A percentile compares a stretch with the other conserved stretches of the same genome.
phyloP scores from a whole-genome alignment of 768 basidiomycete species.

The Leccinum rimulosum region DNA sequence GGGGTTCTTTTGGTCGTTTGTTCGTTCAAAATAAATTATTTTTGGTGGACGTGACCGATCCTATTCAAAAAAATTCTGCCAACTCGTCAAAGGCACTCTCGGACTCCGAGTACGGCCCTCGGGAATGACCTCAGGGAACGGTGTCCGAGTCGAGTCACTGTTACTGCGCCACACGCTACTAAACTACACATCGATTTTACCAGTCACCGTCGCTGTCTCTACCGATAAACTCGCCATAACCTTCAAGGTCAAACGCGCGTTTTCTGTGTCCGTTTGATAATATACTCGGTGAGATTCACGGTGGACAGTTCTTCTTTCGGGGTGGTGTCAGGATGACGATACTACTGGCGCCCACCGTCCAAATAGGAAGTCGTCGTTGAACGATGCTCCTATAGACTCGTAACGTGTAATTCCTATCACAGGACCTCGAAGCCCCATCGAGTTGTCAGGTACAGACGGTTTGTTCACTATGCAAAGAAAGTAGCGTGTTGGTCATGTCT shows the following conservation, averaged over 20 bases:
- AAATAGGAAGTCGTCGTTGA: background rate
- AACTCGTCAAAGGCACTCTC: background rate
- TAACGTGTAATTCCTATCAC: no score
- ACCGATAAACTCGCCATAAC: background rate
- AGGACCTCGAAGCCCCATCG: background rate
- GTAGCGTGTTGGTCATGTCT: background rate
- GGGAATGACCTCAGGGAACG: background rate
- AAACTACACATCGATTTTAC: background rate
- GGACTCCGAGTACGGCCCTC: background rate
- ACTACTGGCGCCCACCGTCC: background rate
- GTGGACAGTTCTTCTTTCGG: background rate
- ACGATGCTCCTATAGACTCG: background rate
- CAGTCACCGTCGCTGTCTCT: background rate
- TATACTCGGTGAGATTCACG: background rate
- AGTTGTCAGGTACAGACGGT: background rate
- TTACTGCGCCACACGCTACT: background rate
- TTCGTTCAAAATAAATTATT: background rate
- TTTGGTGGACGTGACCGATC: background rate
- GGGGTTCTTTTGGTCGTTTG: background rate
- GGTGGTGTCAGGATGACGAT: background rate
- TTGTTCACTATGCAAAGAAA: no score
- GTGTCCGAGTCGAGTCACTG: background rate
- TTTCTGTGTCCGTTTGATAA: background rate
- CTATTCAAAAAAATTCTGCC: background rate
- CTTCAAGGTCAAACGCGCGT: no score